Conservation (phyloP, 2,329 filamentous ascomycete genomes). For the Botrytis fragariae region DNA sequence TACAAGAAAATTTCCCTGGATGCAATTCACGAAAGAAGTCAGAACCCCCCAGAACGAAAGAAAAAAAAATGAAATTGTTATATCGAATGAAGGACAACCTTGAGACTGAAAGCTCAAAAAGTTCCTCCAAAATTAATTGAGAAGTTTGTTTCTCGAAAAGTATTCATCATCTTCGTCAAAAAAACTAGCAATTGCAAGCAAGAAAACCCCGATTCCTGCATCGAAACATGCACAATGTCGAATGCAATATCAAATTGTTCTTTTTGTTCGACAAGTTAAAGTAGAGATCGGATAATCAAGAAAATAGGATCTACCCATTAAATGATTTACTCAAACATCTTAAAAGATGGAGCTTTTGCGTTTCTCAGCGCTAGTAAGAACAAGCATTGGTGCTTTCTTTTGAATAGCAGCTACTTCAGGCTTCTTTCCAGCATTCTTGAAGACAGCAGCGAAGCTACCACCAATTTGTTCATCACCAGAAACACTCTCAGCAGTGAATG, state of each 20-base stretch:
- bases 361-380: constrained; percentile 87
- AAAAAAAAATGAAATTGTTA: neutral
- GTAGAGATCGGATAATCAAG: constrained; percentile 36
- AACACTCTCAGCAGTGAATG: constrained; percentile 60
- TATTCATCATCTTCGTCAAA: constrained; percentile 37
- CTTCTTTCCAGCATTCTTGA: constrained; percentile 60
- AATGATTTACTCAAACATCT: constrained; percentile 29
- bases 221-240: constrained; percentile 39
- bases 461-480: constrained; percentile 60
- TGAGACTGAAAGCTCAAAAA: neutral
- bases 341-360: constrained; percentile 70
- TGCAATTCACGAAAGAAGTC: neutral
- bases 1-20: neutral
- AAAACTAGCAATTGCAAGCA: constrained; percentile 25
- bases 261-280: constrained; percentile 22
- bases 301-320: constrained; percentile 38
- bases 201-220: constrained; percentile 21
- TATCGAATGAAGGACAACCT: constrained; percentile 11
- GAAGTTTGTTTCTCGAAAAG: constrained; percentile 17
- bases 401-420: constrained; percentile 58
- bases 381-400: constrained; percentile 81
- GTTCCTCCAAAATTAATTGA: constrained; percentile 18
- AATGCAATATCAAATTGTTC: constrained; percentile 42
- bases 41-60: neutral
- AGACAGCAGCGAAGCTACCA: constrained; percentile 65